Conservation (phyloP, 441 rosid species). For the Populus hybrid region DNA sequence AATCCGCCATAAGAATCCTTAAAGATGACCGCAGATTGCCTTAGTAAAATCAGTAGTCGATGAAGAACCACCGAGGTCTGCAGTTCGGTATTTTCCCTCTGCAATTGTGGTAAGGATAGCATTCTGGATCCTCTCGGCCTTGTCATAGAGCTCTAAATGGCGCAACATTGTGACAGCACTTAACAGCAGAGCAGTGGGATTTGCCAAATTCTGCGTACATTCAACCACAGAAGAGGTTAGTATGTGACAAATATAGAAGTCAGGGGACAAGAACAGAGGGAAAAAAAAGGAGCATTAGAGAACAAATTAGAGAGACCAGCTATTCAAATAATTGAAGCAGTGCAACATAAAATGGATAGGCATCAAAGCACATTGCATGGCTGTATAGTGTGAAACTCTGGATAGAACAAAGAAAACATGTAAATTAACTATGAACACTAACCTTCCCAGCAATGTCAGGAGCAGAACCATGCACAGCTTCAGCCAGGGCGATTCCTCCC, state of each 20-base stretch:
- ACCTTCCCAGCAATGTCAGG: conserved; percentile 99
- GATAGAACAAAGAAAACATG: conserved; percentile 2
- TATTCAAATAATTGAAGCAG: background rate
- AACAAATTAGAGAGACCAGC: background rate
- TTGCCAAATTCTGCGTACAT: conserved; percentile 69
- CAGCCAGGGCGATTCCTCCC: conserved; percentile 96
- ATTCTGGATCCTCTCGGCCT: conserved; percentile 76
- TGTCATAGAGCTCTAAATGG: conserved; percentile 69
- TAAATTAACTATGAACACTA: conserved; percentile 26
- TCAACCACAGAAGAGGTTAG: conserved; percentile 18
- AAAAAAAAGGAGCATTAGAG: background rate
- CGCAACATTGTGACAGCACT: conserved; percentile 86
- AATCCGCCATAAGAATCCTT: conserved; percentile 23
- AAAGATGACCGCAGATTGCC: conserved; percentile 76
- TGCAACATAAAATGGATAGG: background rate
- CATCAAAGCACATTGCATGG: background rate
- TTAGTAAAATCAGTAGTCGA: conserved; percentile 84
- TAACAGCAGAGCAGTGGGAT: conserved; percentile 88
- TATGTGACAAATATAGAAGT: background rate
- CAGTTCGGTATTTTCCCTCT: conserved; percentile 83
- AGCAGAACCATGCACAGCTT: conserved; percentile 99
- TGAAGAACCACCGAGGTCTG: conserved; percentile 81
- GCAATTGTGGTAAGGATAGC: conserved; percentile 85
- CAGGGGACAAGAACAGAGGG: background rate
- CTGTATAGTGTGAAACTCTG: background rate